Percentiles rank a stretch among this genome's conserved stretches.
phyloP scores from a whole-genome alignment of 2,329 filamentous ascomycete genomes.

The Iodosphaeria phyllophila region DNA sequence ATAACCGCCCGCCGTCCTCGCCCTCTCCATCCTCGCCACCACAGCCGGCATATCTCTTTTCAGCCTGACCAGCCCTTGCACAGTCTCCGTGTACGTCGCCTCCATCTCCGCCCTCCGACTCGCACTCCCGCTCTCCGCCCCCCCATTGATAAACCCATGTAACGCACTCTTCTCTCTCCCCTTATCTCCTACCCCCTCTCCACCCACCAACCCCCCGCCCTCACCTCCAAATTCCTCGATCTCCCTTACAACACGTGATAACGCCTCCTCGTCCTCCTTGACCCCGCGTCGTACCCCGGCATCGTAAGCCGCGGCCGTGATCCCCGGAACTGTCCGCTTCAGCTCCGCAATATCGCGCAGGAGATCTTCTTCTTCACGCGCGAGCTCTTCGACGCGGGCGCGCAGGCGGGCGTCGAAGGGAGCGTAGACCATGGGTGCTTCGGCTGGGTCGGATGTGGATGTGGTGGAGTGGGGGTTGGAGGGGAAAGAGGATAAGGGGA shows the following conservation, averaged over 20 bases:
- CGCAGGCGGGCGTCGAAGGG: slow-evolving; percentile 41
- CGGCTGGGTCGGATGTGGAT: slow-evolving; percentile 9
- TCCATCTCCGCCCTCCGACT: slow-evolving; percentile 29
- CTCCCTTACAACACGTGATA: slow-evolving; percentile 12
- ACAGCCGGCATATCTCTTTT: slow-evolving; percentile 42
- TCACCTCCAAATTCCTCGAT: slow-evolving; percentile 1
- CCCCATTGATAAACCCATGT: too few relatives aligned
- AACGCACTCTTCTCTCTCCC: too few relatives aligned
- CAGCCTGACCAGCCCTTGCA: slow-evolving; percentile 30
- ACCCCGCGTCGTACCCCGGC: slow-evolving; percentile 20
- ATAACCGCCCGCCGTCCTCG: slow-evolving; percentile 38
- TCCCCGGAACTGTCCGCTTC: slow-evolving; percentile 31
- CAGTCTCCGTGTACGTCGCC: slow-evolving; percentile 23
- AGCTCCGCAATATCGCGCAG: slow-evolving; percentile 42
- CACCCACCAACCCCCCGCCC: slow-evolving; percentile 5
- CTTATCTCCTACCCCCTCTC: slow-evolving; percentile 6
- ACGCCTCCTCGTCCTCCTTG: slow-evolving; percentile 25
- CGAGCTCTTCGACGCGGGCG: slow-evolving; percentile 38
- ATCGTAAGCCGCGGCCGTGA: slow-evolving; percentile 23
- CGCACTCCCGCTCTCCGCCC: slow-evolving; percentile 8
- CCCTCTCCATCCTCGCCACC: slow-evolving; percentile 46
- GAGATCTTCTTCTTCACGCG: slow-evolving; percentile 42
- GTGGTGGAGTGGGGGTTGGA: slow-evolving; percentile 21
- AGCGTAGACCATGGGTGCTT: slow-evolving; percentile 29
- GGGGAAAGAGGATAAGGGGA: too few relatives aligned